Percentiles rank a stretch among this genome's conserved stretches.
These are phyloP conservation scores for Chloris gayana DNA, from an alignment of 176 grass and related monocot genomes.

Conservation along the genomic window DNA sequence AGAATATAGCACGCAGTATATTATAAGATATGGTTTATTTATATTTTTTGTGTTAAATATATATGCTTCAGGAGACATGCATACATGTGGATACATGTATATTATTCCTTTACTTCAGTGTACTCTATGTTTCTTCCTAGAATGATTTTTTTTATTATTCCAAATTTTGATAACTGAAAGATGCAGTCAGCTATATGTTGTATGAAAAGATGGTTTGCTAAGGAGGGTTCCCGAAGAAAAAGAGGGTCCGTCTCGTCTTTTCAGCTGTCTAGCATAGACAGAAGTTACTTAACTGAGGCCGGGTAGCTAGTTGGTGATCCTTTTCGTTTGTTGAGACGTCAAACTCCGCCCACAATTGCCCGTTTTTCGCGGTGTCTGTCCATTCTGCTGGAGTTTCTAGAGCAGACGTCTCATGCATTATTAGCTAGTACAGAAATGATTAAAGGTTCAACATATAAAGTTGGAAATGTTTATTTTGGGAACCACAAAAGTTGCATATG, in stretches of 20 bases:
- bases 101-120: not conserved
- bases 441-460: no score
- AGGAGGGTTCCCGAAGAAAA: not conserved
- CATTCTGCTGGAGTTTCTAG: not conserved
- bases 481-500: no score
- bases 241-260: not conserved
- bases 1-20: not conserved
- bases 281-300: not conserved
- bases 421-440: not conserved
- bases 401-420: not conserved
- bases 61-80: not conserved
- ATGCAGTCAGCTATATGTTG: no score
- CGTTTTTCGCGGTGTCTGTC: not conserved
- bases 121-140: not conserved
- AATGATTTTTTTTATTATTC: not conserved
- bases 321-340: conserved; percentile 47
- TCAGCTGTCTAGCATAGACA: not conserved
- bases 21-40: not conserved
- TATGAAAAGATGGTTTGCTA: not conserved
- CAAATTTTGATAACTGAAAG: not conserved
- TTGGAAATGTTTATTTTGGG: not conserved
- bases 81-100: not conserved
- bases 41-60: not conserved
- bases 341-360: conserved; percentile 23
- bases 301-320: not conserved